Evolutionary conservation across 768 basidiomycete genomes (phyloP).

Genomic region (Rhizopogon vulgaris): DNA sequence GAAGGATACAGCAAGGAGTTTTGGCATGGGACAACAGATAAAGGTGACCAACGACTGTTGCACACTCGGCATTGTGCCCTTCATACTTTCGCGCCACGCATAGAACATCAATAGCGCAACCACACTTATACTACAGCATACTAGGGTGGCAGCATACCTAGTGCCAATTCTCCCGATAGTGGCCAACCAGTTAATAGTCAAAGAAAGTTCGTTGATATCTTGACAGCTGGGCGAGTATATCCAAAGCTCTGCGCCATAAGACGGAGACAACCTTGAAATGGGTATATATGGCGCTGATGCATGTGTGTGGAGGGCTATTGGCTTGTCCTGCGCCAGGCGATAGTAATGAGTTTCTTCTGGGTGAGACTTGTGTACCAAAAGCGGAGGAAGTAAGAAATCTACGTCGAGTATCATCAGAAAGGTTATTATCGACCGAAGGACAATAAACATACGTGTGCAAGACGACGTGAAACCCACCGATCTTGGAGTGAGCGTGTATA

Average conservation of each 20-base stretch:
- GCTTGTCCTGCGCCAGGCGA: slow-evolving; percentile 33
- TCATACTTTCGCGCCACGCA: slow-evolving; percentile 34
- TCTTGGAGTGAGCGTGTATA: slow-evolving; percentile 48
- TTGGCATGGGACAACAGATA: slow-evolving; percentile 30
- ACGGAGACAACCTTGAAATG: slow-evolving; percentile 7
- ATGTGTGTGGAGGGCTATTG: slow-evolving; percentile 57
- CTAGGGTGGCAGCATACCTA: slow-evolving; percentile 67
- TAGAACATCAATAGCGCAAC: slow-evolving; percentile 51
- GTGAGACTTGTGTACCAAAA: slow-evolving; percentile 60
- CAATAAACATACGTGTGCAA: slow-evolving; percentile 23
- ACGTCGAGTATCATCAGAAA: slow-evolving; percentile 10
- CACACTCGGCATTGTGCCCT: slow-evolving; percentile 36
- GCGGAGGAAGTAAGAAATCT: slow-evolving; percentile 55
- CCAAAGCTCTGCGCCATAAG: slow-evolving; percentile 43
- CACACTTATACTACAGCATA: slow-evolving; percentile 73
- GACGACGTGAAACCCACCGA: slow-evolving; percentile 8
- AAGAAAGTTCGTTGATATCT: slow-evolving; percentile 28
- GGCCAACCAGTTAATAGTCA: slow-evolving; percentile 66
- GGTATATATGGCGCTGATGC: slow-evolving; percentile 59
- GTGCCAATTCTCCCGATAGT: slow-evolving; percentile 66
- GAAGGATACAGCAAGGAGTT: slow-evolving; percentile 38
- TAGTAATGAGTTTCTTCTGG: slow-evolving; percentile 64
- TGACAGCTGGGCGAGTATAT: slow-evolving; percentile 60
- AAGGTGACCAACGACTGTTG: slow-evolving; percentile 44
- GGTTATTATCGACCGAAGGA: background rate